These are phyloP conservation scores for Sugiyamaella mastotermitis DNA, from an alignment of 805 yeast genomes.

Conservation along the genomic window DNA sequence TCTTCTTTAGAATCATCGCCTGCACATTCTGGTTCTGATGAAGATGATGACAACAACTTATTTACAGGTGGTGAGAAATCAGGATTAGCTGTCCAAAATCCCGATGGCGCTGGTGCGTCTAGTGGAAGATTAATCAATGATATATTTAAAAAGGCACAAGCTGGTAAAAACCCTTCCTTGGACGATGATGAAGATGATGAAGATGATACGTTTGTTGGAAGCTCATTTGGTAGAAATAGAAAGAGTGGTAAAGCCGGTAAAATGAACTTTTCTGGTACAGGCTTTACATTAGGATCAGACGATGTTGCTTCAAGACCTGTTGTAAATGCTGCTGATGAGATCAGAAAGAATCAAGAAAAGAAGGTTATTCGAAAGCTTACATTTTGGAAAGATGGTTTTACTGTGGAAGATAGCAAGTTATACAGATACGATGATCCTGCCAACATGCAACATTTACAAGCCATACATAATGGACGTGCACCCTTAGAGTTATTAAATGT, in stretches of 20 bases:
- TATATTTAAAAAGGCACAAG: conserved; percentile 30
- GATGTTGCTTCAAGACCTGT: conserved; percentile 20
- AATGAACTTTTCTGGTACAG: conserved; percentile 26
- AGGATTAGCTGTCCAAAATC: conserved; percentile 71
- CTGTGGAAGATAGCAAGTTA: conserved; percentile 85
- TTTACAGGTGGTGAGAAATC: conserved; percentile 66
- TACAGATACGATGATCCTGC: conserved; percentile 87
- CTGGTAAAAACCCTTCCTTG: neutral
- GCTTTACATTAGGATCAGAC: conserved; percentile 30
- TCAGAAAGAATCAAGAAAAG: conserved; percentile 24
- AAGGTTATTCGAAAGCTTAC: conserved; percentile 77
- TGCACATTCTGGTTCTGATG: conserved; percentile 24
- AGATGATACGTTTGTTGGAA: conserved; percentile 18
- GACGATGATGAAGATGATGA: conserved; percentile 17
- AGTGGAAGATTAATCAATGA: conserved; percentile 27
- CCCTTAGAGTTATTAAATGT: conserved; percentile 80
- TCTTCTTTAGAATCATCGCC: conserved; percentile 29
- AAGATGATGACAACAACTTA: conserved; percentile 35
- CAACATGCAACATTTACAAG: conserved; percentile 71
- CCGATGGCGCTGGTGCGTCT: conserved; percentile 31
- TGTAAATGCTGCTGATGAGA: conserved; percentile 15
- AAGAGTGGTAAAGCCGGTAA: conserved; percentile 13
- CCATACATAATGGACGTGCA: conserved; percentile 84
- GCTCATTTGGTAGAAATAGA: conserved; percentile 1
- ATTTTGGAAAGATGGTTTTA: conserved; percentile 95